These are phyloP conservation scores for Eucalyptus curtisii DNA, from an alignment of 345 rosid genomes.

Conservation along the genomic window DNA sequence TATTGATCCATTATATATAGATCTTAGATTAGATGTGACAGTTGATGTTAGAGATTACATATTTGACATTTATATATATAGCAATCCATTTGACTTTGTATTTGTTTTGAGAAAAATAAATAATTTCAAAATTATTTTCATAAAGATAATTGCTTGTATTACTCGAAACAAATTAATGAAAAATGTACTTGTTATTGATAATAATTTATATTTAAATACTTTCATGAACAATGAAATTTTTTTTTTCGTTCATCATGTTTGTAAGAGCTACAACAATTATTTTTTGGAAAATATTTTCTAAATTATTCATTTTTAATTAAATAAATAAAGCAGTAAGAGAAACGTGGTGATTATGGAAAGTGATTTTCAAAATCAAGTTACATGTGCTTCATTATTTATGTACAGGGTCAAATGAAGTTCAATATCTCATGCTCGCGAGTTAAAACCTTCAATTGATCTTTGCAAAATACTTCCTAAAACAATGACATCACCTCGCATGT, in stretches of 20 bases:
- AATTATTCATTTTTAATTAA: too few relatives aligned
- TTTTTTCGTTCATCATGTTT: too few relatives aligned
- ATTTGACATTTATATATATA: not conserved
- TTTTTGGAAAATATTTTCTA: too few relatives aligned
- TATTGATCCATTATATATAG: not conserved
- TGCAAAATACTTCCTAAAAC: not conserved
- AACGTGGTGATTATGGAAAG: not conserved
- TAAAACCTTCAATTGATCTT: not conserved
- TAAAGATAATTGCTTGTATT: too few relatives aligned
- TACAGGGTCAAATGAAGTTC: not conserved
- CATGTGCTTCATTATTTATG: not conserved
- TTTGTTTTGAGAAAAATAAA: too few relatives aligned
- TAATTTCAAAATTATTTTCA: too few relatives aligned
- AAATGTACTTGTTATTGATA: too few relatives aligned
- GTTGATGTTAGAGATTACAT: not conserved
- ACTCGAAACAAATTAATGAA: not conserved
- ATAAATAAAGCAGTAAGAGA: not conserved
- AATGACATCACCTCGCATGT: not conserved
- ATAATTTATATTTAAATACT: too few relatives aligned
- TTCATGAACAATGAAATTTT: too few relatives aligned
- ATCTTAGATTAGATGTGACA: not conserved
- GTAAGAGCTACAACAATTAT: too few relatives aligned
- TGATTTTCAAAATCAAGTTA: not conserved
- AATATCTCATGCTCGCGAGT: not conserved
- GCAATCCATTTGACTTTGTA: not conserved